Conservation (phyloP, 2,329 filamentous ascomycete genomes). For the Xylariaceae sp. region DNA sequence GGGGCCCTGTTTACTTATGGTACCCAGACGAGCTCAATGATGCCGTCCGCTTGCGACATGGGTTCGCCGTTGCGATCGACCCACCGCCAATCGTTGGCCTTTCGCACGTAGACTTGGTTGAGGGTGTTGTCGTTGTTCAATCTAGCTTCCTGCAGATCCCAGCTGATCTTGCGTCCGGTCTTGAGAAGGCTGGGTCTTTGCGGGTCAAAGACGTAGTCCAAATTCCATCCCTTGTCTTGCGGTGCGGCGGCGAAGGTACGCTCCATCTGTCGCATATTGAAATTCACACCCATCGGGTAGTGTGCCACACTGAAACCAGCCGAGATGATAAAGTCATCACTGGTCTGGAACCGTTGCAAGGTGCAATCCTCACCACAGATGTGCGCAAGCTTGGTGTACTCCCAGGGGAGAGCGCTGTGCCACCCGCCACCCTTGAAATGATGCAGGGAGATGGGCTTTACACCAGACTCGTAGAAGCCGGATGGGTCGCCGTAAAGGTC, state of each 20-base stretch:
- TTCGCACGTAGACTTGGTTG: conserved; percentile 49
- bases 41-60: conserved; percentile 50
- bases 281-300: conserved; percentile 48
- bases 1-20: conserved; percentile 24
- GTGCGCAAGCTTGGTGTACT: conserved; percentile 53
- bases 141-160: conserved; percentile 49
- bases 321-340: conserved; percentile 51
- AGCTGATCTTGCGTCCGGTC: conserved; percentile 48
- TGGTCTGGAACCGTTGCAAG: conserved; percentile 53
- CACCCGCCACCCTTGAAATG: conserved; percentile 60
- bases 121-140: conserved; percentile 46
- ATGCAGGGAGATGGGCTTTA: conserved; percentile 57
- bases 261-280: conserved; percentile 47
- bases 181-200: conserved; percentile 42
- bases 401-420: conserved; percentile 50
- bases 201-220: conserved; percentile 48
- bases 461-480: conserved; percentile 60
- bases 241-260: conserved; percentile 46
- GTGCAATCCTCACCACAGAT: conserved; percentile 59
- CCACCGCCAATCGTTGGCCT: conserved; percentile 51
- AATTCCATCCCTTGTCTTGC: conserved; percentile 45
- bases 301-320: conserved; percentile 57
- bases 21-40: conserved; percentile 56
- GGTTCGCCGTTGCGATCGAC: conserved; percentile 38
- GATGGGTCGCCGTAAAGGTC: conserved; percentile 57